Conservation (phyloP, 148 eudicot species). For the Amaranthus hypochondriacus region DNA sequence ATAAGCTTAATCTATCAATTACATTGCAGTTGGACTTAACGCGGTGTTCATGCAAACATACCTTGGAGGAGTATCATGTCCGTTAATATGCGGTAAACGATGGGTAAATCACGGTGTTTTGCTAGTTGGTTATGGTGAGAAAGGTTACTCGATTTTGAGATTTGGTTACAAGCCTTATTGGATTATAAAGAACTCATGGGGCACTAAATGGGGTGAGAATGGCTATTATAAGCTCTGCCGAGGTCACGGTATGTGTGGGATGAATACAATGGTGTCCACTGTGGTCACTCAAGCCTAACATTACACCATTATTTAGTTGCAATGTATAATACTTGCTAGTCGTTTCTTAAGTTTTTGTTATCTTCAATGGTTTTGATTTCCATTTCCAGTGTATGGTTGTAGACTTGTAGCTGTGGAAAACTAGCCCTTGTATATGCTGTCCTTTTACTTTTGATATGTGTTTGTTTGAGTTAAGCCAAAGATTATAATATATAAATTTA, state of each 20-base stretch:
- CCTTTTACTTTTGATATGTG: no score
- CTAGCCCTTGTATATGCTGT: no score
- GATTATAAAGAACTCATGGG: conserved; percentile 98
- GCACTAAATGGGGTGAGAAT: conserved; percentile 70
- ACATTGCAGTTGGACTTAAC: conserved; percentile 58
- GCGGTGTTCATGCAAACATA: conserved; percentile 94
- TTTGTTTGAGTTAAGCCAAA: no score
- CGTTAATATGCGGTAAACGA: conserved; percentile 64
- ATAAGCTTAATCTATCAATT: background rate
- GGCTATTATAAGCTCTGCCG: conserved; percentile 69
- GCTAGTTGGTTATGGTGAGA: conserved; percentile 69
- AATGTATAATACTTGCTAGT: no score
- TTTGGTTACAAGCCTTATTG: conserved; percentile 65
- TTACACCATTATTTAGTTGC: background rate
- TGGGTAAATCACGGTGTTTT: conserved; percentile 74
- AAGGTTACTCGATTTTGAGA: conserved; percentile 68
- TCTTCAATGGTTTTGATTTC: no score
- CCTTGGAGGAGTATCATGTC: conserved; percentile 85
- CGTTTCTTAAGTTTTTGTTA: no score
- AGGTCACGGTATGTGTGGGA: conserved; percentile 82
- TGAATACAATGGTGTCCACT: conserved; percentile 81
- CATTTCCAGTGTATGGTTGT: no score
- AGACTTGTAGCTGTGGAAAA: no score
- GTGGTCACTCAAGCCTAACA: conserved; percentile 38
- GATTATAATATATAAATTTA: no score